Conservation (phyloP, 345 rosid species). For the Hypericum perforatum region DNA sequence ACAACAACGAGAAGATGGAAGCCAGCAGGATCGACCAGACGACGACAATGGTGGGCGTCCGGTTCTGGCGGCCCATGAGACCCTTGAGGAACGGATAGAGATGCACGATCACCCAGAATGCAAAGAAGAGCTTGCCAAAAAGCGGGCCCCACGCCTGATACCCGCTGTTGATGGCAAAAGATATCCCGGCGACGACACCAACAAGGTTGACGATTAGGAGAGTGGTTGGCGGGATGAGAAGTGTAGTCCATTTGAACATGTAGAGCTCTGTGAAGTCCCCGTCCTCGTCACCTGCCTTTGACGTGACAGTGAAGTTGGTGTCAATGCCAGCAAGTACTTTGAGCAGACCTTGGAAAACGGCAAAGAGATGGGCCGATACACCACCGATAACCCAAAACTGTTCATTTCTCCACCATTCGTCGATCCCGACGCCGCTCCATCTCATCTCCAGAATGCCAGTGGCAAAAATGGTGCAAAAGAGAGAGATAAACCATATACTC, state of each 20-base stretch:
- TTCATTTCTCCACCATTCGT: not conserved
- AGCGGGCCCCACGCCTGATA: constrained; percentile 3
- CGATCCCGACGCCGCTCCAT: constrained; percentile 2
- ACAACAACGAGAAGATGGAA: constrained; percentile 1
- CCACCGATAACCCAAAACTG: not conserved
- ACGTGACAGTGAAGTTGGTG: constrained; percentile 2
- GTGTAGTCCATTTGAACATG: constrained; percentile 2
- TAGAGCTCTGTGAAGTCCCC: constrained; percentile 3
- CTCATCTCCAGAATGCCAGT: constrained; percentile 1
- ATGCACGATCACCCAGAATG: constrained; percentile 1
- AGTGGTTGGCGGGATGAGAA: constrained; percentile 2
- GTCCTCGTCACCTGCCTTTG: constrained; percentile 1
- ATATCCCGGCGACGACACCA: not conserved
- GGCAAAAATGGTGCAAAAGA: not conserved
- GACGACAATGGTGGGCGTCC: constrained; percentile 1
- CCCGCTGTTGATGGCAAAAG: not conserved
- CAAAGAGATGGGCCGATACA: not conserved
- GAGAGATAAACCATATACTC: not conserved
- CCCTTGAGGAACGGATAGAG: constrained; percentile 4
- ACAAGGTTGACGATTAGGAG: not conserved
- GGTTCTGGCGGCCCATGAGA: constrained; percentile 2
- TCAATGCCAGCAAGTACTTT: not conserved
- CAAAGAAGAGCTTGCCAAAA: constrained; percentile 2
- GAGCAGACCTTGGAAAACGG: constrained; percentile 2
- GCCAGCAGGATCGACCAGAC: constrained; percentile 4